Evolutionary conservation across 129 eudicot genomes (phyloP), one percentile per base, ranked within the genome.

Genomic region (Flaveria linearis): DNA sequence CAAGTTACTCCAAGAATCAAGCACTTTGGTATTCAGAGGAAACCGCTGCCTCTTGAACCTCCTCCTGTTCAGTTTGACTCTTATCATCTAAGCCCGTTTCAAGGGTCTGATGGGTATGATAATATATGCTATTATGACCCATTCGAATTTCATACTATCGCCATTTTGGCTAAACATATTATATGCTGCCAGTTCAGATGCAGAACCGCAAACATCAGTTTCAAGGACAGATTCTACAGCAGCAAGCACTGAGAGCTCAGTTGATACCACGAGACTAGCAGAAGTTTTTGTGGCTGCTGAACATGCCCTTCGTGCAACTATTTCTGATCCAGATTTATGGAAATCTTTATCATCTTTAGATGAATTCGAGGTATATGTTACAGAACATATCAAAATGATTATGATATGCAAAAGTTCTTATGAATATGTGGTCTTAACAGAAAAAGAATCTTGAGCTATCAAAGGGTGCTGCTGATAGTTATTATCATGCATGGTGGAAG

Each of bases 401-500:
- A 13, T 52, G 23, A 28, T 14, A 51, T 71, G 50, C 5, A 28
- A 55, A 17, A 75, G 55, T 4, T 26, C 15, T 47, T 62, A 42
- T 61, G 2, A 5, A 13, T 50, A 33, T 65, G 20, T 85, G 39
- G 51, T 41, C 73, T 36, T 79, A 47, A 49, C 92, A 95, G 97
- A 63, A 85, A 83, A 91, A 85, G 64, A 91, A 95, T 82, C 84
- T 95, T 67, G 95, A 91, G 75, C 87, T 91, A 33, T 81, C 92
- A 53, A 95, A 89, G 73, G 97, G 97, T 69, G 99, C 96, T 83
- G 97, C 97, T 51, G 86, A 95, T 47, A 91, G 86, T 74, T 95
- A 95, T 76, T 91, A 91, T 82, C 87, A 72, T 15, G 92, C 99
- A 17, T 91, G 99, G 97, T 95, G 99, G 99, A 91, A 87, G 80